Conservation (phyloP, 2,329 filamentous ascomycete genomes). For the Xylaria polymorpha region DNA sequence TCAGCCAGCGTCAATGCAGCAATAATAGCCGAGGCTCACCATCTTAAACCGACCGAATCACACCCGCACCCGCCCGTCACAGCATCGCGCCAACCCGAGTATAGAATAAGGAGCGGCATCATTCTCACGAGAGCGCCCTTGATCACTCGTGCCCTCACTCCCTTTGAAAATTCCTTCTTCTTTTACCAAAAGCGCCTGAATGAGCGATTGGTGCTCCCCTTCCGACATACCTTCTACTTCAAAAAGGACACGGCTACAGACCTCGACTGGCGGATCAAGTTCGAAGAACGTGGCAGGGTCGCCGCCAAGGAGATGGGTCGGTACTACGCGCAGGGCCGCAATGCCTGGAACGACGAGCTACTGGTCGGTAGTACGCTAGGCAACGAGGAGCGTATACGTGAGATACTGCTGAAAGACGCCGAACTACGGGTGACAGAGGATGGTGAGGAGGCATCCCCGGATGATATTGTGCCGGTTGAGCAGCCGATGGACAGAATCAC, state of each 20-base stretch:
- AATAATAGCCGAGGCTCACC: conserved; percentile 53
- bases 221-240: conserved; percentile 93
- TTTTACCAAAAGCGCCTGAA: conserved; percentile 98
- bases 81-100: conserved; percentile 49
- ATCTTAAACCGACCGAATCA: conserved; percentile 51
- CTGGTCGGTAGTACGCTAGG: conserved; percentile 77
- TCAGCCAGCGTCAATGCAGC: conserved; percentile 51
- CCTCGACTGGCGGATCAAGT: conserved; percentile 90
- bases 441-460: conserved; percentile 67
- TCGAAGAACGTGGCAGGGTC: conserved; percentile 76
- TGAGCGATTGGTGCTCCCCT: conserved; percentile 88
- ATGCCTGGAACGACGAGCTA: conserved; percentile 93
- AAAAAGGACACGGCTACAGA: conserved; percentile 87
- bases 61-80: conserved; percentile 48
- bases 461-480: conserved; percentile 75
- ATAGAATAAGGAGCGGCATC: conserved; percentile 72
- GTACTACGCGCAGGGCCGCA: conserved; percentile 76
- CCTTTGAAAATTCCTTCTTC: conserved; percentile 93
- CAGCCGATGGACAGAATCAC: conserved; percentile 76
- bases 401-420: conserved; percentile 79
- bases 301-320: conserved; percentile 85
- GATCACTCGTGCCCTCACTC: conserved; percentile 82
- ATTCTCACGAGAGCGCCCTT: conserved; percentile 90
- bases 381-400: conserved; percentile 71
- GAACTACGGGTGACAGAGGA: conserved; percentile 71